phyloP scores from a whole-genome alignment of 2,329 filamentous ascomycete species.

The Neofusicoccum sp. region DNA sequence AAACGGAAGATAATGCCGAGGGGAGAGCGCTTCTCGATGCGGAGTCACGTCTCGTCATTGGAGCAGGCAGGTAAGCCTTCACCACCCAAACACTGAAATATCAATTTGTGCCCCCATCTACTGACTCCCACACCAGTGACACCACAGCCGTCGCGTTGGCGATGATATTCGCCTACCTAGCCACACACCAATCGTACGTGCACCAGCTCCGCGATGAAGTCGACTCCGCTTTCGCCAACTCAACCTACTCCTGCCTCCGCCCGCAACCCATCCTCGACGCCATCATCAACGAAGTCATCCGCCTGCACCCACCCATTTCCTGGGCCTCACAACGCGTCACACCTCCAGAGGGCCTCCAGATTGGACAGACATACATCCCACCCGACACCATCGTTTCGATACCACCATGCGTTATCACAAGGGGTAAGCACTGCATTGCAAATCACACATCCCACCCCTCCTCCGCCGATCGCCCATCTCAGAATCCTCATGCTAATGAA shows the following conservation, averaged over 20 bases:
- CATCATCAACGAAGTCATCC: conserved; percentile 47
- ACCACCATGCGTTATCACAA: conserved; percentile 24
- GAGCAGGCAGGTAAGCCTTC: conserved; percentile 29
- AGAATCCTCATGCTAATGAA: too few relatives aligned
- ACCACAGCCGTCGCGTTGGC: not conserved
- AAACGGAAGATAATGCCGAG: conserved; percentile 24
- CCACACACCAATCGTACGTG: conserved; percentile 27
- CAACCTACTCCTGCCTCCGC: conserved; percentile 17
- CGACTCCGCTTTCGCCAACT: conserved; percentile 27
- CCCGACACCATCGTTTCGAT: conserved; percentile 30
- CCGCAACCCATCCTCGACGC: conserved; percentile 38
- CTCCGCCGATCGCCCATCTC: too few relatives aligned
- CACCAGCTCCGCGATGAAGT: conserved; percentile 29
- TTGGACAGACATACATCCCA: conserved; percentile 39
- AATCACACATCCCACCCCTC: too few relatives aligned
- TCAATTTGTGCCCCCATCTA: not conserved
- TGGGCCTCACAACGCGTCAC: conserved; percentile 41
- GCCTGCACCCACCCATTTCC: conserved; percentile 45
- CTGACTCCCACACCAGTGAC: not conserved
- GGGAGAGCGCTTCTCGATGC: conserved; percentile 31
- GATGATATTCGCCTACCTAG: conserved; percentile 26
- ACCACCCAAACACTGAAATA: not conserved
- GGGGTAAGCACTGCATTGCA: too few relatives aligned
- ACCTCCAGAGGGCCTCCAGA: conserved; percentile 40
- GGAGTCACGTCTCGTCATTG: conserved; percentile 36